Conservation (phyloP, 371 early-diverging fungal genomes). For the Rhizomucor miehei region DNA sequence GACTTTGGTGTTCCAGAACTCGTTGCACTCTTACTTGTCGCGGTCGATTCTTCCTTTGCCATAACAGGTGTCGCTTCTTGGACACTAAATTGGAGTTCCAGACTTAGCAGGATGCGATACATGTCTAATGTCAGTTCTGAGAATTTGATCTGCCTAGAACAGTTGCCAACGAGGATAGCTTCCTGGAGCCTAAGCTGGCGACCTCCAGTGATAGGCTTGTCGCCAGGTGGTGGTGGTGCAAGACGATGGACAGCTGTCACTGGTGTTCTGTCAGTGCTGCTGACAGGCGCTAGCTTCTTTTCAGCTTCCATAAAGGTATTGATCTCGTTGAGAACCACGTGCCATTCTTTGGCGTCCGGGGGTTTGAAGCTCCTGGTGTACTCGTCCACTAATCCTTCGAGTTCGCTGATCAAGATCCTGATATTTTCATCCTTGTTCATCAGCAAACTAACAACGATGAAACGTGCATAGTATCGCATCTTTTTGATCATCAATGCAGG, state of each 20-base stretch:
- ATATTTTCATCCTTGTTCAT: conserved; percentile 80
- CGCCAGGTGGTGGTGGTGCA: conserved; percentile 50
- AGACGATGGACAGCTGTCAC: conserved; percentile 66
- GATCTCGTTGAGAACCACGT: conserved; percentile 87
- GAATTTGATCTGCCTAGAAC: conserved; percentile 91
- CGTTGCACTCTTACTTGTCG: conserved; percentile 3
- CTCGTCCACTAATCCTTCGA: conserved; percentile 80
- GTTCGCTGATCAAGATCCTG: conserved; percentile 75
- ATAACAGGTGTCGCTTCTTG: conserved; percentile 4
- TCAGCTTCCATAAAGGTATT: conserved; percentile 89
- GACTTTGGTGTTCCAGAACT: conserved; percentile 7
- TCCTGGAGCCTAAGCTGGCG: conserved; percentile 74
- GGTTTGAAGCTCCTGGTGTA: conserved; percentile 85
- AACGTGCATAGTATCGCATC: conserved; percentile 94
- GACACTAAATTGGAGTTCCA: conserved; percentile 44
- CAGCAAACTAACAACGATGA: conserved; percentile 92
- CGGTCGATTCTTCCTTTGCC: conserved; percentile 14
- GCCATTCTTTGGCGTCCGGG: conserved; percentile 91
- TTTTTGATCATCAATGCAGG: conserved; percentile 93
- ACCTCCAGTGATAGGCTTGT: conserved; percentile 21
- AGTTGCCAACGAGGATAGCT: conserved; percentile 91
- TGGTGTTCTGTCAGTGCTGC: conserved; percentile 50
- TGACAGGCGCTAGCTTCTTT: conserved; percentile 76
- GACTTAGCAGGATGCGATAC: conserved; percentile 90
- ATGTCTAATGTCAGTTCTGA: conserved; percentile 94